Percentiles rank a stretch among this genome's conserved stretches.
These are phyloP conservation scores for Antrodiella citrinella DNA, from an alignment of 768 basidiomycete genomes.

Conservation along the genomic window DNA sequence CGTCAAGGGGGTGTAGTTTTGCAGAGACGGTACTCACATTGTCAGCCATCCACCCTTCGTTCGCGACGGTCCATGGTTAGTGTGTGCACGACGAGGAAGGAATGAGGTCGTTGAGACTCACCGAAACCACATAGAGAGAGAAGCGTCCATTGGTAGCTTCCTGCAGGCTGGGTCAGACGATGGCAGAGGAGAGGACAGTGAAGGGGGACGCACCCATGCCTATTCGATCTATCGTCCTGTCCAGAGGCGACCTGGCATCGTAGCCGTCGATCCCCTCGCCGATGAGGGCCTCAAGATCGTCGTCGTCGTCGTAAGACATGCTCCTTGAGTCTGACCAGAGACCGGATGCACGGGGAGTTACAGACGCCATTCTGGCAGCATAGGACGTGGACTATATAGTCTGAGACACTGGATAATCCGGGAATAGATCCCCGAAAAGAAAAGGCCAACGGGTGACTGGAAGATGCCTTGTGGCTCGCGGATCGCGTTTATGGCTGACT, in stretches of 20 bases:
- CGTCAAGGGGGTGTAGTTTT: conserved; percentile 18
- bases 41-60: conserved; percentile 84
- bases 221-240: conserved; percentile 83
- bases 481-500: no score
- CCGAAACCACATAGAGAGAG: conserved; percentile 84
- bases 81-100: not conserved
- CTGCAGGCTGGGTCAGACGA: conserved; percentile 19
- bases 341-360: conserved; percentile 39
- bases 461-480: no score
- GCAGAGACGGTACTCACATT: conserved; percentile 47
- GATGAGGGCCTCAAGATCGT: conserved; percentile 11
- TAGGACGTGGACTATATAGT: conserved; percentile 4
- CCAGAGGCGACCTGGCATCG: conserved; percentile 41
- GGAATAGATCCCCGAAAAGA: not conserved
- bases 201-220: conserved; percentile 61
- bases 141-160: conserved; percentile 75
- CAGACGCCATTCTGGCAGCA: conserved; percentile 14
- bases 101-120: conserved; percentile 30
- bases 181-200: not conserved
- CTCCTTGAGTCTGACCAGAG: conserved; percentile 36
- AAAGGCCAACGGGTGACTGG: not conserved
- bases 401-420: not conserved
- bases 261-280: conserved; percentile 17
- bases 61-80: not conserved
- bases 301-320: conserved; percentile 31